Evolutionary conservation across 331 rosid species (phyloP).

Genomic region (Ulmus americana): DNA sequence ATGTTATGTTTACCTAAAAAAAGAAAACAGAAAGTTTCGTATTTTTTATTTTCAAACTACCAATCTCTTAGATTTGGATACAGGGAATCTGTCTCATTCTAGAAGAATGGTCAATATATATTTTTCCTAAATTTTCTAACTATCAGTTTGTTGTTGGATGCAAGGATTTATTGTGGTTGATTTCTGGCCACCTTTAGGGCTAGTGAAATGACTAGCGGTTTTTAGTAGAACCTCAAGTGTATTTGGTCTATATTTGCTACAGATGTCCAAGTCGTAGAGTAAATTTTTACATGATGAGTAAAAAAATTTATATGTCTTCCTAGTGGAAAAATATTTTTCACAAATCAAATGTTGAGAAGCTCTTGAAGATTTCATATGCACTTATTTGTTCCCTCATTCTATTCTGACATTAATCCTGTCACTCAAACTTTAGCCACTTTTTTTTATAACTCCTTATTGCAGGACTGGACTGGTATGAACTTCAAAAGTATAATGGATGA

Average conservation of each 20-base stretch:
- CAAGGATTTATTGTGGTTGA: background rate
- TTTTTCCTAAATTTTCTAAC: no score
- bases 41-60: background rate
- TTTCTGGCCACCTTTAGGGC: background rate
- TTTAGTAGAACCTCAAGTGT: background rate
- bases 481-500: constrained; percentile 79
- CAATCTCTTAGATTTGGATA: background rate
- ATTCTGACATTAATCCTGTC: no score
- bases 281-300: background rate
- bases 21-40: background rate
- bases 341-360: background rate
- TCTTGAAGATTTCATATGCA: background rate
- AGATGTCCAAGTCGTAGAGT: background rate
- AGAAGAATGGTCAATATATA: background rate
- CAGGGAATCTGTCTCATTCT: background rate
- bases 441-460: constrained; percentile 19
- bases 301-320: background rate
- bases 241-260: background rate
- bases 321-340: background rate
- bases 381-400: no score
- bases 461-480: constrained; percentile 97
- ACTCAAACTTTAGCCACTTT: background rate
- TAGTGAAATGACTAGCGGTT: background rate
- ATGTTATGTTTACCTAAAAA: background rate
- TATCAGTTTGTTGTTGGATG: no score